Evolutionary conservation across 306 rosid species (phyloP), one percentile per base, ranked within the genome.

Genomic region (Lotus japonicus): DNA sequence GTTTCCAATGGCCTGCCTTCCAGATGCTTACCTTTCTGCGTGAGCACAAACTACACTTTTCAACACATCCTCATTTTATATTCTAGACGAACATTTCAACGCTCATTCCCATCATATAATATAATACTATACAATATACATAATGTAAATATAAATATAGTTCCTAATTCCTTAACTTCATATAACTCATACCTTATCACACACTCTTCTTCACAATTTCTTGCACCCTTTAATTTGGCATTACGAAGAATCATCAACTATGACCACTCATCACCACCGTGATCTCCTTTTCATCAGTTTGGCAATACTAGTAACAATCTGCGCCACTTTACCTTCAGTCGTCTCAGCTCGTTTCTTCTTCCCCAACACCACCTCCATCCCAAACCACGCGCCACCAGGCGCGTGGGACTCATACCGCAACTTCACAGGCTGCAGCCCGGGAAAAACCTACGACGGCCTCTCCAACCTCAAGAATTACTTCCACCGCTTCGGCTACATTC

Each of bases 401-500:
- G 74, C 89, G 1, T 94, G 98, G 98, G 86, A 86, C 1, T 15
- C 79, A 7, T 90, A 88, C 69, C 68, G 54, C 4, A 81, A 83
- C 5, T 74, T 90, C 76, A 68, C 81, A 1, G 88, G 84, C 9
- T 94, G 95, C 75, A 80, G 50, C 0, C 77, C 9, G 0, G 98
- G 98, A 0, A 66, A 75, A 17, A 53, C 42, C 0, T 59, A 83
- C 51, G 76, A 84, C 13, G 98, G 97, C 1, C 67, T 94, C 11
- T 38, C 84, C 0, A 82, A 79, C 5, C 94, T 94, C 53, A 94
- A 94, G 68, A 45, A 57, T 26, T 94, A 94, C 79, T 82, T 94
- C 59, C 26, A 84, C 12, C 9, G 60, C 12, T 94, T 94, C 63
- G 98, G 98, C 5, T 94, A 94, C 86, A 84, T 94, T 38, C 77